Evolutionary conservation across 1,284 basidiomycete genomes (phyloP), one percentile per base, ranked within the genome.

Genomic region (Heimioporus retisporus): DNA sequence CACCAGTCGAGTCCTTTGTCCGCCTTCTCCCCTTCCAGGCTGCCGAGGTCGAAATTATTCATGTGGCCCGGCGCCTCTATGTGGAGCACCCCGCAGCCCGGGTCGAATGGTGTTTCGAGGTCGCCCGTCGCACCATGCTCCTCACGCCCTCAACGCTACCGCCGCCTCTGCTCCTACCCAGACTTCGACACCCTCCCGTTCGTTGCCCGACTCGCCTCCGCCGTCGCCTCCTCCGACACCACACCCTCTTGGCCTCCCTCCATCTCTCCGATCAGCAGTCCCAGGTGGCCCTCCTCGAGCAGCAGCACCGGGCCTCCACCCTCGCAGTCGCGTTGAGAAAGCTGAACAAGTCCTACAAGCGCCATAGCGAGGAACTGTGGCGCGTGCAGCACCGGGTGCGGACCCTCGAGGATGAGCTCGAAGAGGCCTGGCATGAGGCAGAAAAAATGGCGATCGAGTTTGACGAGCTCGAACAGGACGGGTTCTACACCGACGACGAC

Each of bases 351-450:
- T 90, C 90, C 58, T 92, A 92, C 68, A 86, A 88, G 16, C 86
- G 88, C 57, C 87, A 92, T 43, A 87, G 84, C 1, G 74, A 81
- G 5, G 91, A 94, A 53, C 81, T 92, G n/a, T 75, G 80, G 43
- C 78, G 81, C 25, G 81, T 86, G 23, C 83, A 83, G 60, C 75
- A 82, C 13, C 81, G 83, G 55, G 83, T 91, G 28, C 79, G 77
- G 35, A 82, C 86, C 61, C 83, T 93, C 18, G 85, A 91, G 72
- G 90, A 85, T 13, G 91, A 93, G 72, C 81, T 93, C n/a, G 89
- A 92, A 59, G 93, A 94, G 65, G 93, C 92, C 3, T 94, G 93
- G 93, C 84, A 84, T 56, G 88, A 90, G 67, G 93, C 93, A n/a
- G n/a, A n/a, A n/a, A n/a, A n/a, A n/a, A n/a, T n/a, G n/a, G n/a